Conservation (phyloP, 2,329 filamentous ascomycete species). For the Ophiobolus disseminans region DNA sequence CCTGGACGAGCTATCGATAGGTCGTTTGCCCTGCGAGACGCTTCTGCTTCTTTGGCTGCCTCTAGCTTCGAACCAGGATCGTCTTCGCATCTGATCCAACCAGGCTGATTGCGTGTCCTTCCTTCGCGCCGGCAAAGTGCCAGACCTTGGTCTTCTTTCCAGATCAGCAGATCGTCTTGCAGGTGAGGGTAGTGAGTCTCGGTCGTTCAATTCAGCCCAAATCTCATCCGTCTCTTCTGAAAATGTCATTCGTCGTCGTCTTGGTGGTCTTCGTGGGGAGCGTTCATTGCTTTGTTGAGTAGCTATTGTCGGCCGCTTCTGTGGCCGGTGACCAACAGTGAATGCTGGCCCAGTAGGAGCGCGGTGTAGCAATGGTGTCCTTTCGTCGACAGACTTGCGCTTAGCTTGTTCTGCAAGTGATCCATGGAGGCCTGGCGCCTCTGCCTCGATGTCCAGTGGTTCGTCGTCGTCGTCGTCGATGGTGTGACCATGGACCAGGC, state of each 20-base stretch:
- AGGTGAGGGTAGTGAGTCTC: slow-evolving; percentile 38
- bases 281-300: slow-evolving; percentile 28
- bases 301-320: slow-evolving; percentile 33
- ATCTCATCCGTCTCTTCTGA: slow-evolving; percentile 79
- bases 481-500: slow-evolving; percentile 74
- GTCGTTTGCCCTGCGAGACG: slow-evolving; percentile 39
- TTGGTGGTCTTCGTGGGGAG: slow-evolving; percentile 29
- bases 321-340: slow-evolving; percentile 26
- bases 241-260: slow-evolving; percentile 54
- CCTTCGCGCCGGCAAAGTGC: slow-evolving; percentile 38
- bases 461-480: slow-evolving; percentile 56
- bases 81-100: slow-evolving; percentile 44
- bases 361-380: slow-evolving; percentile 46
- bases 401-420: slow-evolving; percentile 34
- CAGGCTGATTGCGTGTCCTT: slow-evolving; percentile 40
- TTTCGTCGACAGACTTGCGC: slow-evolving; percentile 38
- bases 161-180: slow-evolving; percentile 39
- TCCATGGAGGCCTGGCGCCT: slow-evolving; percentile 37
- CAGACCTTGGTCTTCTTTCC: slow-evolving; percentile 42
- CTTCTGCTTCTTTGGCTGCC: slow-evolving; percentile 30
- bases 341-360: slow-evolving; percentile 42
- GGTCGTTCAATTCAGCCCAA: slow-evolving; percentile 85
- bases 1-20: slow-evolving; percentile 28
- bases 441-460: slow-evolving; percentile 38
- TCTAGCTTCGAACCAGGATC: slow-evolving; percentile 45